Base-by-base conservation (phyloP, 805 yeast genomes). In the Lipomyces chichibuensis region DNA sequence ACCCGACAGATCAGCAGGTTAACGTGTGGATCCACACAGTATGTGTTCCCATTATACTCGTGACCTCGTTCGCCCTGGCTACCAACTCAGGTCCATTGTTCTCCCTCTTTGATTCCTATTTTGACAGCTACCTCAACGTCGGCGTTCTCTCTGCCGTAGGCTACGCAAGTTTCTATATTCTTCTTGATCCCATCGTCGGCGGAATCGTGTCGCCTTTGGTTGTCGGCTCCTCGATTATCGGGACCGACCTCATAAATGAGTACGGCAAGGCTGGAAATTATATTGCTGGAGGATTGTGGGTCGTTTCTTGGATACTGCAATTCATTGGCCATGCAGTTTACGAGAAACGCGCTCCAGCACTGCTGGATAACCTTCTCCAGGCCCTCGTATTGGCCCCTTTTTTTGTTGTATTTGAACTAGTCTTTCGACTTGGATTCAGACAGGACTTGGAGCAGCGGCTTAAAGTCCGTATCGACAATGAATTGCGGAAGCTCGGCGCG, bases 341-440 rank as follows among this genome's bases (percentile, higher is more conserved):
- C 74, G 99, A 94, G 75, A 83, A 82, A 67, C 82, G 91, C 54
- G 90, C 92, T 0, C 99, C 99, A 0, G 97, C 98, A 0, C 78
- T 94, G 62, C 76, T 91, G 53, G 97, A 93, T 74, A 93, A 88
- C 75, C 80, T 92, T 57, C 79, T 88, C 4, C 98, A 92, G 75
- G 95, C 98, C 3, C 76, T 94, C 23, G 92, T 94, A 0, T 80
- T 93, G 69, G 98, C 98, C 0, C 98, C 98, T 0, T 92, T 85
- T 74, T 93, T 94, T 76, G 96, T 92, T 3, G 80, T 88, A 14
- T 91, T 88, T 76, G 98, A 95, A 76, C 74, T 88, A 2, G 82
- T 90, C 14, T 91, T 91, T 73, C 76, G 79, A 64, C 72, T 87
- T n/a, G 97, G 97, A 0, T 84, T 79, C 74, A 82, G 86, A 72